A percentile compares a stretch with the other conserved stretches of the same genome.
Conservation (phyloP, 176 grass and related monocot species). For the Zea mays region Zm-B73-REFERENCE-NAM-5.0 NC_050099.1:12919501-12920000, state of each 20-base stretch:
- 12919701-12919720: slow-evolving; percentile 67
- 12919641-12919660: slow-evolving; percentile 90
- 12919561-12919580: slow-evolving; percentile 57
- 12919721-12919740: slow-evolving; percentile 81
- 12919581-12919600: slow-evolving; percentile 89
- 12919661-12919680: slow-evolving; percentile 71
- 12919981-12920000: slow-evolving; percentile 64
- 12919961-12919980: slow-evolving; percentile 93
- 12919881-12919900: slow-evolving; percentile 10
- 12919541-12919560: slow-evolving; percentile 25
- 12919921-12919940: slow-evolving; percentile 88
- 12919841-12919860: slow-evolving; percentile 20
- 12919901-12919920: slow-evolving; percentile 80
- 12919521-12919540: slow-evolving; percentile 13
- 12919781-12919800: slow-evolving; percentile 57
- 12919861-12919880: slow-evolving; percentile 8
- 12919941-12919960: slow-evolving; percentile 71
- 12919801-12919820: slow-evolving; percentile 29
- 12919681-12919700: slow-evolving; percentile 67
- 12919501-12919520: neutral
- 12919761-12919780: slow-evolving; percentile 97
- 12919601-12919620: slow-evolving; percentile 60
- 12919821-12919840: neutral
- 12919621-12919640: slow-evolving; percentile 61
- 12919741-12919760: slow-evolving; percentile 73